These are phyloP conservation scores for Orobanche coerulescens DNA, from an alignment of 257 asterid genomes.

Conservation along the genomic window DNA sequence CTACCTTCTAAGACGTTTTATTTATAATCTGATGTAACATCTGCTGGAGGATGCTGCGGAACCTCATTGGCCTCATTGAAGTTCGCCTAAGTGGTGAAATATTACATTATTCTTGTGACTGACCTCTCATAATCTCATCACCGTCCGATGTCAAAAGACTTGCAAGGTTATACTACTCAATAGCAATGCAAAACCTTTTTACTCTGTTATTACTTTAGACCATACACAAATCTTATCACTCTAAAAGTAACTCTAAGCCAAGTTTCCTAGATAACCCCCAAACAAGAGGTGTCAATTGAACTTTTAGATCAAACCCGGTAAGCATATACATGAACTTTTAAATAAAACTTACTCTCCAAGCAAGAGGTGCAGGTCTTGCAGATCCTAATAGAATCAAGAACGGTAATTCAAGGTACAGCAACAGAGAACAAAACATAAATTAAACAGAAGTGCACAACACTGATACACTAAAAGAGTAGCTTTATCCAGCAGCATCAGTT, in stretches of 20 bases:
- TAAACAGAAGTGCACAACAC: background rate
- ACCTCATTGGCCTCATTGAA: background rate
- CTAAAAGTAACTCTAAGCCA: background rate
- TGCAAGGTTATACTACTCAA: slow-evolving; percentile 6
- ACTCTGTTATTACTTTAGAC: background rate
- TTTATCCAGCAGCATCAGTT: background rate
- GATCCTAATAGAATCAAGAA: background rate
- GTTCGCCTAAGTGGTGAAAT: background rate
- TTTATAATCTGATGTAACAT: too few relatives aligned
- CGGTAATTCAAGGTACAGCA: background rate
- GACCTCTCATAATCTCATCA: background rate
- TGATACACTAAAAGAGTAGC: background rate
- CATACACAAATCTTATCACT: background rate
- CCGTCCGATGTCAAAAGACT: background rate
- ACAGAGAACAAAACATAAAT: background rate
- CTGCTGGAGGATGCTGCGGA: too few relatives aligned
- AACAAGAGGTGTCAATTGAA: background rate
- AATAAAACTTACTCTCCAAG: background rate
- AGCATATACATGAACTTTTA: background rate
- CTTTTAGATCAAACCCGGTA: too few relatives aligned
- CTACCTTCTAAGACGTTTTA: too few relatives aligned
- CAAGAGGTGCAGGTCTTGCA: background rate
- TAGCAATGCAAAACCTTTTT: too few relatives aligned
- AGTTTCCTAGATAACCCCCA: background rate
- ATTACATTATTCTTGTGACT: background rate